Evolutionary conservation across 2,329 filamentous ascomycete species (phyloP).

Genomic region (Aurifilum marmelostoma): DNA sequence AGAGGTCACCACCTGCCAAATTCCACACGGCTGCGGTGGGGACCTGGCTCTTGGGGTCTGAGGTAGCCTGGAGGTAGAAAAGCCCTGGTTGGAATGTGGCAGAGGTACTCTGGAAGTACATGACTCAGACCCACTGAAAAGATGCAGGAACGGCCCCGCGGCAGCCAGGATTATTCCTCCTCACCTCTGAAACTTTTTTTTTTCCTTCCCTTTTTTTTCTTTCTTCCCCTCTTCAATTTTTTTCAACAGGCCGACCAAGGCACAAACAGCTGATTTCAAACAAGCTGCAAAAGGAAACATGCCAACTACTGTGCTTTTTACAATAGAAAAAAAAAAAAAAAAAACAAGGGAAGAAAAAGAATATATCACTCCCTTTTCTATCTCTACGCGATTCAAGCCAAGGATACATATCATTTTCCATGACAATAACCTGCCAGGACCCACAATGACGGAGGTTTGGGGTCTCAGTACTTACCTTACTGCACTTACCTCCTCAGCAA

Average conservation of each 20-base stretch:
- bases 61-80: background rate
- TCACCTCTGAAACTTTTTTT: background rate
- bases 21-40: slow-evolving; percentile 16
- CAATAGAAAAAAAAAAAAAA: background rate
- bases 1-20: slow-evolving; percentile 10
- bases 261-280: background rate
- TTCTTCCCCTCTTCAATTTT: background rate
- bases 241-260: background rate
- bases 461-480: too few species aligned
- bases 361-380: background rate
- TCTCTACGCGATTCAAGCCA: background rate
- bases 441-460: slow-evolving; percentile 6
- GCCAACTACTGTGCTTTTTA: background rate
- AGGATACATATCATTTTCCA: background rate
- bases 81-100: background rate
- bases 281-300: background rate
- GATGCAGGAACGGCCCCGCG: slow-evolving; percentile 15
- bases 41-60: background rate
- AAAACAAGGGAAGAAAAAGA: background rate
- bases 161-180: slow-evolving; percentile 6
- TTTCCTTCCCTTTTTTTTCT: too few species aligned
- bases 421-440: background rate
- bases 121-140: background rate
- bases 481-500: background rate
- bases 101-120: background rate